Base-by-base conservation (phyloP, 1,284 basidiomycete genomes). In the Ganoderma lingzhi region DNA sequence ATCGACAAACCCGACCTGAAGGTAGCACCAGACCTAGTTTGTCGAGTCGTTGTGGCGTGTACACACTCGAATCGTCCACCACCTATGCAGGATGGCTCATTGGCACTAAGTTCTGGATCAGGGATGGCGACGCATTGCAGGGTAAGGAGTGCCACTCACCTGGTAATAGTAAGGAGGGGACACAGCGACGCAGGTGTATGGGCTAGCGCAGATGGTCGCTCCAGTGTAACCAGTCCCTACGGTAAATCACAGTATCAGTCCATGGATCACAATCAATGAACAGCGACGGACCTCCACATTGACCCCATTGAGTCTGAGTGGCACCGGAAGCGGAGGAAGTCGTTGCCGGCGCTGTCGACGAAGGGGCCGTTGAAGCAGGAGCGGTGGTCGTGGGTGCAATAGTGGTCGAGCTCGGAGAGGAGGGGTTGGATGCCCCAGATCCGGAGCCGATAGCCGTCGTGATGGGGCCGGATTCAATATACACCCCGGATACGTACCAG, bases 401-500 rank as follows among this genome's bases (percentile, higher is more conserved):
- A 17, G 71, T 60, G 9, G 71, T 63, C 19, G 80, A 23, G 12
- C 51, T 41, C 74, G 10, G 78, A 74, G 30, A 77, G 71, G 17
- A 74, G 62, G 41, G 76, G 62, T 77, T 76, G 67, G 70, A 72
- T 62, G 68, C 74, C 67, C 67, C 66, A 35, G 79, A 77, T 32
- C 85, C 84, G 64, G 72, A 78, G 8, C 86, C 87, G 59, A 87
- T 80, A 64, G 78, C 69, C 9, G 87, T 89, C 44, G 85, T 90
- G 73, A 89, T 87, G 3, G 86, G 82, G 1, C 86, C 87, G 48
- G 77, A 82, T 78, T 90, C 88, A 74, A 90, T 83, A 78, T 87
- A 90, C 58, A 90, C 86, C 55, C 87, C 86, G 60, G 85, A 86
- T 81, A 88, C 83, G 79, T 85, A 90, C 83, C 84, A 90, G 74